Evolutionary conservation across 257 asterid genomes (phyloP), one percentile per base, ranked within the genome.

Genomic region (Nicotiana tabacum): DNA sequence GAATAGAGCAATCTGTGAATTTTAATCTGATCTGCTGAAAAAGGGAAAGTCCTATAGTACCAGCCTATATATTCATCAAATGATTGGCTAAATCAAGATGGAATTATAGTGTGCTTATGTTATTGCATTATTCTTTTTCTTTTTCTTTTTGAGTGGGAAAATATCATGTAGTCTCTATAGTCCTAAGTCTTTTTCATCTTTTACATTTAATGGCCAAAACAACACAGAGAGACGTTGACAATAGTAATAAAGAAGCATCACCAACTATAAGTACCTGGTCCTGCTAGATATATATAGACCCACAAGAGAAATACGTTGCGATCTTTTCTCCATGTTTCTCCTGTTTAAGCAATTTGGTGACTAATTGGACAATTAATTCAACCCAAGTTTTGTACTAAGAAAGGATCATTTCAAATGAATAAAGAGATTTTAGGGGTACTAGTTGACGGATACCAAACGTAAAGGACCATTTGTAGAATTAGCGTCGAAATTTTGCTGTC

Each of bases 231-330:
- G 43, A 39, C 48, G 57, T 39, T 18, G 77, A 39, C 77, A 69
- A 39, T 10, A 69, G 32, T 69, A 68, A 68, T 68, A 69, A 69
- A 69, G 57, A 69, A 69, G 57, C 77, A 69, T 69, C 77, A 69
- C 57, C 77, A 69, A 11, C 77, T 69, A 1, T 21, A 24, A 46
- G 60, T 46, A 24, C 60, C 35, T 24, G 78, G 61, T 72, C 78
- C 78, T 72, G 61, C 61, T 72, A 72, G 12, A 39, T 46, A 72
- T 72, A 72, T 24, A 72, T 72, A 72, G 78, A 72, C 61, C 78
- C 78, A 39, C 21, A 24, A 72, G 61, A 24, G 33, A 72, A 70
- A 21, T 7, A 70, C 24, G 58, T 39, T 39, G 10, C 10, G 10
- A 39, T 39, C 48, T 39, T 7, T 39, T 39, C 48, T 39, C 48